Percentiles rank a stretch among this genome's conserved stretches.
Conservation (phyloP, 1,284 basidiomycete genomes). For the Cryptococcus jaspeensis region DNA sequence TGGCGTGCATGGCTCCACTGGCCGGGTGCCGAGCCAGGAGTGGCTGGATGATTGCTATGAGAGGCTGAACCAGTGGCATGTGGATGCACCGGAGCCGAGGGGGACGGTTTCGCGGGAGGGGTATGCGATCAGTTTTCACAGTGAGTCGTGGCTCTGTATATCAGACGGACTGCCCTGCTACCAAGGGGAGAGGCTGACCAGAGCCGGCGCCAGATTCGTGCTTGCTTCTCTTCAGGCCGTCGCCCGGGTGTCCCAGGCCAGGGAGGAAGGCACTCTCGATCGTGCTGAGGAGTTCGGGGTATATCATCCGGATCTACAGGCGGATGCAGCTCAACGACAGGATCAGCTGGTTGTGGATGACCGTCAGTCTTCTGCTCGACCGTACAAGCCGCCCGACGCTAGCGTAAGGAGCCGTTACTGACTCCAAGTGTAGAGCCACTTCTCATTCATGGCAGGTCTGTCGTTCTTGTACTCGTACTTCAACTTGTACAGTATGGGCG, state of each 20-base stretch:
- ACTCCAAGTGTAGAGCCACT: slow-evolving; percentile 36
- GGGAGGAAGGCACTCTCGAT: slow-evolving; percentile 47
- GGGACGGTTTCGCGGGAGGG: slow-evolving; percentile 50
- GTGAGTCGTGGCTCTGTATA: slow-evolving; percentile 34
- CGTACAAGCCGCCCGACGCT: not conserved
- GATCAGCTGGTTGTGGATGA: slow-evolving; percentile 53
- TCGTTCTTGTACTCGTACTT: slow-evolving; percentile 52
- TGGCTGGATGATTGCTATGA: slow-evolving; percentile 52
- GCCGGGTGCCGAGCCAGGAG: slow-evolving; percentile 35
- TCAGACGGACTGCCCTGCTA: not conserved
- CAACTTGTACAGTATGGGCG: slow-evolving; percentile 52
- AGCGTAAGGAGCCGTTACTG: not conserved
- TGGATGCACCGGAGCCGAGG: slow-evolving; percentile 47
- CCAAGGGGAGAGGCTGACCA: not conserved
- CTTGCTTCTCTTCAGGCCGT: slow-evolving; percentile 51
- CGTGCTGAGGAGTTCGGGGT: slow-evolving; percentile 51
- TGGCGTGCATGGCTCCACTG: slow-evolving; percentile 38
- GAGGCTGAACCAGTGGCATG: slow-evolving; percentile 49
- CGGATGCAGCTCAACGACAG: slow-evolving; percentile 52
- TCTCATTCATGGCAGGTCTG: slow-evolving; percentile 51
- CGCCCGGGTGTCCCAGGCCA: slow-evolving; percentile 50
- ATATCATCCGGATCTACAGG: slow-evolving; percentile 52
- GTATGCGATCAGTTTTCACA: slow-evolving; percentile 53
- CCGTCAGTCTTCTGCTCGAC: slow-evolving; percentile 27
- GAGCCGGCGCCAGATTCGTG: slow-evolving; percentile 39